phyloP scores from a whole-genome alignment of 352 stramenopile genomes.

The Blastocystis sp. region DNA sequence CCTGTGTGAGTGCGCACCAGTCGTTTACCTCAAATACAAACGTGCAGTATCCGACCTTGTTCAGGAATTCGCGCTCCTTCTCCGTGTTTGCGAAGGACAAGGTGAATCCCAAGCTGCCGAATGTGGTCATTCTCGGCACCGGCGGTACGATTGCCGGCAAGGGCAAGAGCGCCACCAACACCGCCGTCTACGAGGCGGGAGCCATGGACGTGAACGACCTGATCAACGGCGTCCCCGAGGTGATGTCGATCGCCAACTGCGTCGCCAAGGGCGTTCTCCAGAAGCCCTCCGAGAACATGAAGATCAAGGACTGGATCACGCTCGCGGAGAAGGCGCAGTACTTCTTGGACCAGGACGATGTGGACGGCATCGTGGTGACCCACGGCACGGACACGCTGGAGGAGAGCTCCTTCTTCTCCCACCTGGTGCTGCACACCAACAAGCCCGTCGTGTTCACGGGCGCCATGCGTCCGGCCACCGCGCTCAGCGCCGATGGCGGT shows the following conservation, averaged over 20 bases:
- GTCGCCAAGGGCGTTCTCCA: slow-evolving; percentile 58
- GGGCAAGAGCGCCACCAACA: slow-evolving; percentile 54
- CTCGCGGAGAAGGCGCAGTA: slow-evolving; percentile 44
- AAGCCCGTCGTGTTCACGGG: slow-evolving; percentile 61
- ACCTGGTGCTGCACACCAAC: slow-evolving; percentile 50
- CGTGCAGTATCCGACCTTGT: neutral
- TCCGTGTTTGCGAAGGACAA: slow-evolving; percentile 38
- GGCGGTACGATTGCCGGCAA: slow-evolving; percentile 63
- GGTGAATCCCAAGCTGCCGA: slow-evolving; percentile 15
- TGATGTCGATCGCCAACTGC: slow-evolving; percentile 49
- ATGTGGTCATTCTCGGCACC: slow-evolving; percentile 62
- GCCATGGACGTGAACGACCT: slow-evolving; percentile 56
- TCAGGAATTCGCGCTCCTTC: slow-evolving; percentile 35
- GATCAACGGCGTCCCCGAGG: slow-evolving; percentile 33
- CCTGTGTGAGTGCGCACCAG: neutral
- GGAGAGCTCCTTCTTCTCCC: slow-evolving; percentile 63
- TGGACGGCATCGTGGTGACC: slow-evolving; percentile 54
- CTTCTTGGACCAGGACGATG: slow-evolving; percentile 52
- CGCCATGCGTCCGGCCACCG: slow-evolving; percentile 58
- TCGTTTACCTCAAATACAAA: neutral
- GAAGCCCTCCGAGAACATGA: slow-evolving; percentile 65
- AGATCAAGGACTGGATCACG: slow-evolving; percentile 51
- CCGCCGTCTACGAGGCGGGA: slow-evolving; percentile 60
- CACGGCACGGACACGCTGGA: slow-evolving; percentile 62
- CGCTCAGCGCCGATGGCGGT: slow-evolving; percentile 48